Conservation (phyloP, 2,329 filamentous ascomycete genomes). For the Sphaerulina musiva region DNA sequence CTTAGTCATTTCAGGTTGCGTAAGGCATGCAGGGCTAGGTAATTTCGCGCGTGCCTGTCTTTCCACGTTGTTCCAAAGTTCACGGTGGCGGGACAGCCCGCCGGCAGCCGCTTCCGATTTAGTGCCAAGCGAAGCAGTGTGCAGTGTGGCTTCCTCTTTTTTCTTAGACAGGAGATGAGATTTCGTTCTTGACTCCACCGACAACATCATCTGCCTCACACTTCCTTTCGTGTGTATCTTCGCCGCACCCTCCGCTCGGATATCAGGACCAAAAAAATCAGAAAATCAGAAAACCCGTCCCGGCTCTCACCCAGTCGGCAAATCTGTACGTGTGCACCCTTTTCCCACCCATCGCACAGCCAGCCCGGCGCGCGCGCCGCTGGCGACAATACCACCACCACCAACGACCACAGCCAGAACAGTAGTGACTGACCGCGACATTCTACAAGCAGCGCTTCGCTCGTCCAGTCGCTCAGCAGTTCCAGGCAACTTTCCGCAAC, state of each 20-base stretch:
- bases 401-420: not conserved
- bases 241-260: conserved; percentile 18
- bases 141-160: not conserved
- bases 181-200: conserved; percentile 1
- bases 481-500: conserved; percentile 2
- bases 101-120: not conserved
- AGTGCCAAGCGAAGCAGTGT: not conserved
- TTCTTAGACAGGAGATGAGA: not conserved
- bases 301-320: conserved; percentile 23
- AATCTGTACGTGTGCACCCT: conserved; percentile 5
- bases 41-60: too few relatives aligned
- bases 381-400: not conserved
- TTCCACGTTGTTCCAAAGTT: not conserved
- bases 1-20: too few relatives aligned
- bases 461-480: conserved; percentile 5
- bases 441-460: conserved; percentile 8
- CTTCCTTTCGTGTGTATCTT: conserved; percentile 10
- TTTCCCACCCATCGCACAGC: not conserved
- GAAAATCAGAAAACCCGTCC: conserved; percentile 32
- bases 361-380: not conserved
- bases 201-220: conserved; percentile 8
- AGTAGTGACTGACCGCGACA: conserved; percentile 4
- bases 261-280: conserved; percentile 36
- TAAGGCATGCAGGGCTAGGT: too few relatives aligned
- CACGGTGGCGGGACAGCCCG: not conserved